These are phyloP conservation scores for Coemansia furcata DNA, from an alignment of 192 early-diverging fungal species.

Conservation along the genomic window DNA sequence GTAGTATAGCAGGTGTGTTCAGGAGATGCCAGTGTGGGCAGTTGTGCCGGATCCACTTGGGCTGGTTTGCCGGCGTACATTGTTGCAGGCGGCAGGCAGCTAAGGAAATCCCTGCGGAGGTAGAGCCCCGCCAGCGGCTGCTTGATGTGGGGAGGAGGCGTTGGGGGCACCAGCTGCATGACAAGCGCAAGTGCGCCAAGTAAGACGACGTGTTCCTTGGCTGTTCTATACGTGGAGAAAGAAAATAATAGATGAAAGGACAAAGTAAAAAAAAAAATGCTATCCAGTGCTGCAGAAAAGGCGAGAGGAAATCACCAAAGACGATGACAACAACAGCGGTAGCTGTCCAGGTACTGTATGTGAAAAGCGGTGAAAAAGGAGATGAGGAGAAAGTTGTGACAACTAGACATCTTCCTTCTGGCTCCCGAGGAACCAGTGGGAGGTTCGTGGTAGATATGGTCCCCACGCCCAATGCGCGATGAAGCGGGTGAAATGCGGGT, in stretches of 20 bases:
- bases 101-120: constrained; percentile 4
- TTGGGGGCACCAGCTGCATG: constrained; percentile 6
- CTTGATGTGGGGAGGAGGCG: background rate
- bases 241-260: background rate
- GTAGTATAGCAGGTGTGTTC: background rate
- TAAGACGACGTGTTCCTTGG: background rate
- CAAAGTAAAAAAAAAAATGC: background rate
- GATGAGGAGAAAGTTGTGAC: background rate
- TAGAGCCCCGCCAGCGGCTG: background rate
- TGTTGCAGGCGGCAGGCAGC: background rate
- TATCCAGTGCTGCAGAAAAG: background rate
- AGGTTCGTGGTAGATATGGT: background rate
- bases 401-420: background rate
- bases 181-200: constrained; percentile 1
- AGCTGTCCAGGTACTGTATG: background rate
- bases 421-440: background rate
- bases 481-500: background rate
- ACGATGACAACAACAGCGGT: background rate
- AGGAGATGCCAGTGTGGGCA: background rate
- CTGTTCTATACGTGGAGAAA: background rate
- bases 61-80: background rate
- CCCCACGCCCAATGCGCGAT: background rate
- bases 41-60: background rate
- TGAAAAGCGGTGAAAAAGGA: background rate
- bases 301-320: background rate